Base-by-base conservation (phyloP, 495 filamentous ascomycete species). In the Entonaema liquescens region DNA sequence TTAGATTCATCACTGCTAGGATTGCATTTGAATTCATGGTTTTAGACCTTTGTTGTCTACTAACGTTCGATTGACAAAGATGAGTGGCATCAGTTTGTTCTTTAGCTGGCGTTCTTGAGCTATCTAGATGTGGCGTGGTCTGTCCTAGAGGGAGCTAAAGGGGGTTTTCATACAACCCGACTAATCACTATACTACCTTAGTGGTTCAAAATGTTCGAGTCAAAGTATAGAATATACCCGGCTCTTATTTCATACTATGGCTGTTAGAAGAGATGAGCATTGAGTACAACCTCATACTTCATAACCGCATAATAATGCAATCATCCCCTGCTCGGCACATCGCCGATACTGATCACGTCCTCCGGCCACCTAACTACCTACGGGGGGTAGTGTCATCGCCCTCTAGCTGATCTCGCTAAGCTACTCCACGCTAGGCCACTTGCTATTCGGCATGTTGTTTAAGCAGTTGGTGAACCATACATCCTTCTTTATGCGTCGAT, bases 231-330 rank as follows among this genome's bases (percentile, higher is more conserved):
- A n/a, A n/a, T n/a, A n/a, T n/a, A n/a, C n/a, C n/a, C n/a, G n/a
- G n/a, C 72, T 79, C 77, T 23, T 74, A 82, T 59, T 67, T 76
- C 29, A 75, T 74, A 21, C 67, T 80, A 44, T 80, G 77, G 79
- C 75, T 80, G 26, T 72, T 79, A 19, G 79, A 81, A 53, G 79
- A 81, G 40, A 70, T 81, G 15, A 74, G 62, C 19, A 76, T 80
- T 58, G 69, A 76, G 12, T 81, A 81, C 74, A 73, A 77, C 54
- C 70, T 81, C 25, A 68, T 74, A 0, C 67, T 72, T 13, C 75
- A 79, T 71, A 28, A 63, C 2, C 78, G 79, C 56, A 50, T n/a
- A 1, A 31, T 33, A 21, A 36, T 38, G 38, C 73, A 61, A n/a
- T 58, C 77, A 12, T 72, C 77, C 5, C 49, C 66, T 0, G 68